Evolutionary conservation across 2,329 filamentous ascomycete genomes (phyloP).

Genomic region (Coniochaeta hoffmannii): DNA sequence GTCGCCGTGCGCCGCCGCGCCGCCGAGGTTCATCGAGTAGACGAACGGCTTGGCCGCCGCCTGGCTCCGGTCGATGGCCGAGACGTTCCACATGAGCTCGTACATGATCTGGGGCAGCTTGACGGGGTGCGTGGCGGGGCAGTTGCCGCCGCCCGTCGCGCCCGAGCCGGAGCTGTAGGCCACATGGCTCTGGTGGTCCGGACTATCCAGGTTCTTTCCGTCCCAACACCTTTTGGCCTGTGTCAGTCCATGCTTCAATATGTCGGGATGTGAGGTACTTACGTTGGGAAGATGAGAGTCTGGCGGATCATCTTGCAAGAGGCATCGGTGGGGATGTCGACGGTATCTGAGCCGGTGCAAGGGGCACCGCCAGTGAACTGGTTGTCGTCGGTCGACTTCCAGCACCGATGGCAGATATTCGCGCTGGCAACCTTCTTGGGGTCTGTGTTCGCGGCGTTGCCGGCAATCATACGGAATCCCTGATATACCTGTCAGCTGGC

Average conservation of each 20-base stretch:
- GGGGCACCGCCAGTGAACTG: conserved; percentile 40
- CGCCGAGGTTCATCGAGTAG: conserved; percentile 37
- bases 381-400: conserved; percentile 36
- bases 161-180: conserved; percentile 36
- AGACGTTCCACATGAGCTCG: conserved; percentile 39
- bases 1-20: conserved; percentile 41
- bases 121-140: conserved; percentile 36
- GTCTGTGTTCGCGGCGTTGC: conserved; percentile 33
- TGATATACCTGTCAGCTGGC: conserved; percentile 11
- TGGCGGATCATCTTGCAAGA: conserved; percentile 45
- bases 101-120: conserved; percentile 42
- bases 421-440: conserved; percentile 27
- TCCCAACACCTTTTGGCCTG: conserved; percentile 36
- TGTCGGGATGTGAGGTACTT: background rate
- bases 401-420: conserved; percentile 40
- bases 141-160: conserved; percentile 36
- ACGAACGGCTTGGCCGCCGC: conserved; percentile 36
- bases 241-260: background rate
- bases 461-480: conserved; percentile 40
- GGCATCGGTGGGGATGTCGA: conserved; percentile 36
- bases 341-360: conserved; percentile 40
- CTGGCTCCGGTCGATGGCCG: conserved; percentile 30
- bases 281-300: conserved; percentile 42
- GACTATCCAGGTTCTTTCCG: conserved; percentile 35
- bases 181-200: conserved; percentile 31